Evolutionary conservation across 345 rosid genomes (phyloP).

Genomic region (Syzygium jambos): DNA sequence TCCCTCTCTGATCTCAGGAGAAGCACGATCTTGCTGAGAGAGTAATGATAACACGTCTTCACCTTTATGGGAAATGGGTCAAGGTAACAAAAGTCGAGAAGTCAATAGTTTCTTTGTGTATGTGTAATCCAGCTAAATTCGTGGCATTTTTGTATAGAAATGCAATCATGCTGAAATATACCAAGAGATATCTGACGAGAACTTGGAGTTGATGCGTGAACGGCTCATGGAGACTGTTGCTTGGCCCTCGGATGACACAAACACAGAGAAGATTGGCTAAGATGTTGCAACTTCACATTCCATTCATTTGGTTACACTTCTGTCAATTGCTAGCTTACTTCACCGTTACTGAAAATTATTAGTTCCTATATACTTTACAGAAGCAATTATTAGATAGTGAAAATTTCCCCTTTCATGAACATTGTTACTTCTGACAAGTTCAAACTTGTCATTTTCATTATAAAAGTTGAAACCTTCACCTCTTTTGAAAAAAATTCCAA

Average conservation of each 20-base stretch:
- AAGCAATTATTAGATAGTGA: neutral
- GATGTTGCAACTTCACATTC: neutral
- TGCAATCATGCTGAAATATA: constrained; percentile 92
- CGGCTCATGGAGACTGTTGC: constrained; percentile 83
- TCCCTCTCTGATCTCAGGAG: constrained; percentile 35
- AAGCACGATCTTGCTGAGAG: constrained; percentile 90
- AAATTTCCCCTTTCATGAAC: neutral
- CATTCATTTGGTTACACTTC: neutral
- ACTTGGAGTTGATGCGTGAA: constrained; percentile 93
- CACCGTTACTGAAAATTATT: neutral
- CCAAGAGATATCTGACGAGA: constrained; percentile 83
- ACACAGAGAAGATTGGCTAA: constrained; percentile 68
- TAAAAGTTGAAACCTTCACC: neutral
- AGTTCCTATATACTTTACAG: neutral
- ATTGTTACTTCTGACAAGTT: neutral
- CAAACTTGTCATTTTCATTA: neutral
- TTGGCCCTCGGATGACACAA: constrained; percentile 93
- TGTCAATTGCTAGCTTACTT: neutral
- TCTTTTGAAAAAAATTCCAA: neutral
- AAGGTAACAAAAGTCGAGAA: constrained; percentile 38
- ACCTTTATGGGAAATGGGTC: constrained; percentile 88
- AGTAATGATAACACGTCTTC: constrained; percentile 97
- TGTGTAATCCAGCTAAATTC: neutral
- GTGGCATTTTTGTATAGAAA: constrained; percentile 39
- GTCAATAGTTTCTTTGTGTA: neutral